Evolutionary conservation across 257 asterid species (phyloP).

Genomic region (Solanum bukasovii): DNA sequence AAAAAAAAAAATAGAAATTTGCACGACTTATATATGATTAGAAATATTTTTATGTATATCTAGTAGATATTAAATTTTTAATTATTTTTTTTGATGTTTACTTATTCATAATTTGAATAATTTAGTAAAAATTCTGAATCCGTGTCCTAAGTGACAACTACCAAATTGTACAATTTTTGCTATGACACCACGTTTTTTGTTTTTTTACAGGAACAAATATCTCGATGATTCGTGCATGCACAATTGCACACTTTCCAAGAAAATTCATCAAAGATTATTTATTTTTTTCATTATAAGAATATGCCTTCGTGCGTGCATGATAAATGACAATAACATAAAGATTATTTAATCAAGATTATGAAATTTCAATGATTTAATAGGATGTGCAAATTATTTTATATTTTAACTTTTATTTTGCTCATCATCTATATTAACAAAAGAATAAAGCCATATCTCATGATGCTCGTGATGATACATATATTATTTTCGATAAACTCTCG

Average conservation of each 20-base stretch:
- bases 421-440: not conserved
- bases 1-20: too few species aligned
- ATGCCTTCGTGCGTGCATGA: not conserved
- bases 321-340: not conserved
- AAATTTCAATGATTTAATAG: not conserved
- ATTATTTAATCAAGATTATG: not conserved
- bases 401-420: not conserved
- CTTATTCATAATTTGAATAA: too few species aligned
- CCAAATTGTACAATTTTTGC: not conserved
- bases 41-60: too few species aligned
- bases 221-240: not conserved
- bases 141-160: not conserved
- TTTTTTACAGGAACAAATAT: not conserved
- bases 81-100: too few species aligned
- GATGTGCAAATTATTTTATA: not conserved
- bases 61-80: too few species aligned
- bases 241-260: not conserved
- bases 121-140: not conserved
- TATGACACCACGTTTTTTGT: not conserved
- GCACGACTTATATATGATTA: rapidly evolving
- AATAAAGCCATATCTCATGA: not conserved
- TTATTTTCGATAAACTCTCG: not conserved
- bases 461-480: rapidly evolving
- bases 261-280: not conserved
- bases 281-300: not conserved